Evolutionary conservation across 805 yeast genomes (phyloP), one percentile per base, ranked within the genome.

Genomic region (Hanseniaspora guilliermondii): DNA sequence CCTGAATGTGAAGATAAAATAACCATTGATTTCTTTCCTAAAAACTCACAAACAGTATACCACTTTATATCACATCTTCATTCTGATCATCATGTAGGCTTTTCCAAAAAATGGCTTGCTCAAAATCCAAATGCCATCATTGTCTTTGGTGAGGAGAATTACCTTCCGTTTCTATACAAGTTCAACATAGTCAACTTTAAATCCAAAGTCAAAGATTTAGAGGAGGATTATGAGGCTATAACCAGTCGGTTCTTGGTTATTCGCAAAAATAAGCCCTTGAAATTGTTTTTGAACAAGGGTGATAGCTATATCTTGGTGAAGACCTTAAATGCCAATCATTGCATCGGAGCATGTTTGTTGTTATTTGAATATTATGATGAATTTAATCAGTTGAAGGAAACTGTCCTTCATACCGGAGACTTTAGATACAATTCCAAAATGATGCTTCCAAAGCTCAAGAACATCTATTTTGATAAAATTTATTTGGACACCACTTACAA

Each of bases 331-430:
- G 98, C 97, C 0, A 91, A 93, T 61, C 98, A 93, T 68, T 93
- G 98, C 67, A 98, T 98, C 1, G 98, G 98, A 1, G 87, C 97
- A 2, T 87, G 79, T 0, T 76, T 93, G 0, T 85, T 89, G 57
- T 67, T 88, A 12, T 84, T 87, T 61, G 83, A 82, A 60, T 69
- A 69, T 53, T 54, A 42, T 24, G 56, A 57, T 8, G 40, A 50
- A 1, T 67, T 75, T 3, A 65, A 69, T 0, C 46, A 66, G 0
- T 53, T 58, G 1, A 55, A 56, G 2, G 63, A 52, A n/a, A 17
- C 68, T 67, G 41, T 72, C 75, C 68, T 93, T 33, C 98, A 93
- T 65, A 88, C 97, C 52, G 98, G 98, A 2, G 98, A 93, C 68
- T 93, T 91, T 62, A 71, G 98, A 56, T 87, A 88, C 11, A 76